phyloP scores from a whole-genome alignment of 192 early-diverging fungal genomes.

The Podila clonocystis region DNA sequence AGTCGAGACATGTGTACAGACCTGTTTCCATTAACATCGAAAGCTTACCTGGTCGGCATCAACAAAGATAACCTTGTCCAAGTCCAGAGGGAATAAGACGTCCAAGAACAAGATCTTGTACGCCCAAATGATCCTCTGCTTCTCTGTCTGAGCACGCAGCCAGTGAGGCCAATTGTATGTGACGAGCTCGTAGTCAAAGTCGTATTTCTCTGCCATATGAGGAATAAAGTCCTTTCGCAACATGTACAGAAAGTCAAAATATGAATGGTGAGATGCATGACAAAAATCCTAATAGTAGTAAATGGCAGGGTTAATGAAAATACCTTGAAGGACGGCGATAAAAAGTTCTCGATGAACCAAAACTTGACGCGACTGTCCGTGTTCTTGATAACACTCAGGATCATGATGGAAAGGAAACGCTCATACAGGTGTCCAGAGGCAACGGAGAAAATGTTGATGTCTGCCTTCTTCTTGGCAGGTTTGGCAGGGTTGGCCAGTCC shows the following conservation, averaged over 20 bases:
- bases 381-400: slow-evolving; percentile 87
- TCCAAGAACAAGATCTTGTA: slow-evolving; percentile 99
- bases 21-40: too few species aligned
- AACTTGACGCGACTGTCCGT: slow-evolving; percentile 95
- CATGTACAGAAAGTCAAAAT: background rate
- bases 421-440: slow-evolving; percentile 99
- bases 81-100: slow-evolving; percentile 92
- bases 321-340: slow-evolving; percentile 95
- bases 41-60: slow-evolving; percentile 99
- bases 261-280: background rate
- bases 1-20: too few species aligned
- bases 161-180: slow-evolving; percentile 99
- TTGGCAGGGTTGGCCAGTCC: slow-evolving; percentile 23
- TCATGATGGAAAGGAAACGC: slow-evolving; percentile 98
- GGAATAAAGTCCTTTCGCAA: slow-evolving; percentile 82
- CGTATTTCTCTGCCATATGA: slow-evolving; percentile 83
- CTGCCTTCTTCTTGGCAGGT: slow-evolving; percentile 51
- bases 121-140: slow-evolving; percentile 98
- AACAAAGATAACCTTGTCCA: slow-evolving; percentile 98
- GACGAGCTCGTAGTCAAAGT: slow-evolving; percentile 95
- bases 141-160: slow-evolving; percentile 91
- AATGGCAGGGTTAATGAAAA: too few species aligned
- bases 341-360: slow-evolving; percentile 98
- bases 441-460: slow-evolving; percentile 97
- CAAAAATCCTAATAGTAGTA: background rate